These are phyloP conservation scores for Trichoderma citrinoviride DNA, from an alignment of 2,329 filamentous ascomycete genomes.

Conservation along the genomic window DNA sequence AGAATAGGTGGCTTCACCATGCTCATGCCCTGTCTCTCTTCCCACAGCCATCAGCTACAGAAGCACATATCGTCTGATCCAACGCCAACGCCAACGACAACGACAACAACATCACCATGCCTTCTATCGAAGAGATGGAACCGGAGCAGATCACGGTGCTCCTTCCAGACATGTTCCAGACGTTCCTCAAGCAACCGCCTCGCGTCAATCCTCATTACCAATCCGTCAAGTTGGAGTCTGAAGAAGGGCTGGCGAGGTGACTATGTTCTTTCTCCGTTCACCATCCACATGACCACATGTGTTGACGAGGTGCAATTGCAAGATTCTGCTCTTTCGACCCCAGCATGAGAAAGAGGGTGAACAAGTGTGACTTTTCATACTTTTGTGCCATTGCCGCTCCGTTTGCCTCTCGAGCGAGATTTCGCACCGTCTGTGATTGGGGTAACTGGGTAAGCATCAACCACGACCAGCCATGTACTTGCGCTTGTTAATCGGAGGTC, in stretches of 20 bases:
- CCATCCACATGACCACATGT: neutral
- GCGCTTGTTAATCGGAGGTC: too few species aligned
- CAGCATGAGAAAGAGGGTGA: conserved; percentile 22
- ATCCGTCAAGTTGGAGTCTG: conserved; percentile 23
- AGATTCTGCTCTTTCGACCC: conserved; percentile 24
- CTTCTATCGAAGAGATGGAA: neutral
- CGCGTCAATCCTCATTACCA: conserved; percentile 24
- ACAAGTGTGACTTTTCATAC: conserved; percentile 27
- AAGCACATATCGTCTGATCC: too few species aligned
- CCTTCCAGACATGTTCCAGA: conserved; percentile 27
- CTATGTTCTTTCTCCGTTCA: too few species aligned
- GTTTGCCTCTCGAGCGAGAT: conserved; percentile 18
- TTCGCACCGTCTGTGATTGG: conserved; percentile 28
- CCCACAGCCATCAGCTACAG: too few species aligned
- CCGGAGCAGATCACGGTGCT: conserved; percentile 9
- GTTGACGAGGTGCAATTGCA: neutral
- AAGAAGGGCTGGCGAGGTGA: conserved; percentile 24
- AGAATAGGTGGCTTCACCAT: too few species aligned
- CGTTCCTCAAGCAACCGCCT: conserved; percentile 24
- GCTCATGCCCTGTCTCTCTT: too few species aligned
- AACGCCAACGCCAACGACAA: neutral
- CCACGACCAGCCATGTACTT: neutral
- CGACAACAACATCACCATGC: neutral
- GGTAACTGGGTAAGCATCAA: conserved; percentile 28
- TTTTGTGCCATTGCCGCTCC: conserved; percentile 28